Base-by-base conservation (phyloP, 164 flowering plant species). In the Vitis cinerea region DNA sequence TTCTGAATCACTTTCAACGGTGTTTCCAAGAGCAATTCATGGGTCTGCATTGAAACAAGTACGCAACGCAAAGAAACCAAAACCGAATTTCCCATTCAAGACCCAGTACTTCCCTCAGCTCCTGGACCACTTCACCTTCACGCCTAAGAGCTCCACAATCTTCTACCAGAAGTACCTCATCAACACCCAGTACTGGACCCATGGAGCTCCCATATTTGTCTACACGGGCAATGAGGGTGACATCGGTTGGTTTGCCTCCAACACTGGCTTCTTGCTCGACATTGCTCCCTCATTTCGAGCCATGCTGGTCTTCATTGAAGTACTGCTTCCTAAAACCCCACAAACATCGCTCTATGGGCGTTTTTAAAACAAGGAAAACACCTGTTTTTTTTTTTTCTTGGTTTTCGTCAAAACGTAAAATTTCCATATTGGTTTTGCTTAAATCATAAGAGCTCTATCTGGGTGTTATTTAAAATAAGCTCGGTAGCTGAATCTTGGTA, bases 211-310 rank as follows among this genome's bases (percentile, higher is more conserved):
- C 11, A 83, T 86, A 51, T 86, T 86, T 63, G 83, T 83, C 47
- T 85, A 85, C 77, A 78, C 86, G 3, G 89, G 89, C 8, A 85
- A 85, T 66, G 89, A 85, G 75, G 89, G 89, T 13, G 67, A 81
- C 67, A 85, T 85, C 23, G 85, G 82, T 12, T 85, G 84, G 86
- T 85, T 85, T 64, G 86, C 89, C n/a, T 77, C 81, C 10, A 85
- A 85, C 68, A 82, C 89, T 27, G 89, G 85, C 17, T 82, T 85
- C 80, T 55, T 85, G 80, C 77, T 77, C 17, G 89, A 85, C 64
- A 79, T 85, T 65, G 89, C 89, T 58, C 89, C 89, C 61, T 77
- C 75, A 71, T 85, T 83, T 77, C 71, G 55, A 27, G 86, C 86
- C 49, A 77, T 83, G 52, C 74, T 85, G 1, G 80, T 83, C 29